Evolutionary conservation across 768 basidiomycete genomes (phyloP).

Genomic region (Harrya chromipes): DNA sequence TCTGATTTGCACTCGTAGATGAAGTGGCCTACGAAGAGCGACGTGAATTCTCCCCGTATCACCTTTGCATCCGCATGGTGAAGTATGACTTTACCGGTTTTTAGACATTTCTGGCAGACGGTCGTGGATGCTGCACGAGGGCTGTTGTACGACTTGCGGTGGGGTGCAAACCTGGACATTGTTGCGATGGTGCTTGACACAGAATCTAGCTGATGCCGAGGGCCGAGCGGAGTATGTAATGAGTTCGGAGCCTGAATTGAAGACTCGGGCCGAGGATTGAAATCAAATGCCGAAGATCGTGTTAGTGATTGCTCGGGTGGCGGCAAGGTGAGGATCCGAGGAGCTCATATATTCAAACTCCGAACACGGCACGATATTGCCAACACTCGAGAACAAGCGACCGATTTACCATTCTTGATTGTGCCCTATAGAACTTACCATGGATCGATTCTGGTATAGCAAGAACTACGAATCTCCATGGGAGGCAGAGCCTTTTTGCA

Average conservation of each 20-base stretch:
- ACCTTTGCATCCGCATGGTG: constrained; percentile 4
- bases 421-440: neutral
- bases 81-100: constrained; percentile 43
- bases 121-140: constrained; percentile 66
- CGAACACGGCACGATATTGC: neutral
- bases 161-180: constrained; percentile 84
- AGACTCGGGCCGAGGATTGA: too few species aligned
- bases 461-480: constrained; percentile 37
- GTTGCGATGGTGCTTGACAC: too few species aligned
- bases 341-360: neutral
- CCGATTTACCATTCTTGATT: constrained; percentile 9
- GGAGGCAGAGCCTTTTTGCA: constrained; percentile 68
- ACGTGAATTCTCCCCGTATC: neutral
- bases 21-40: constrained; percentile 63
- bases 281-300: too few species aligned
- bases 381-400: neutral
- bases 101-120: constrained; percentile 80
- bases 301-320: too few species aligned
- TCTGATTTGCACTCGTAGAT: constrained; percentile 85
- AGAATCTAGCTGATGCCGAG: neutral
- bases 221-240: constrained; percentile 7
- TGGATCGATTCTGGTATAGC: neutral
- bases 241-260: too few species aligned
- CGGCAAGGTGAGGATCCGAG: neutral
- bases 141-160: constrained; percentile 56